phyloP scores from a whole-genome alignment of 1,284 basidiomycete genomes.

The Trichosporon ovoides region DNA sequence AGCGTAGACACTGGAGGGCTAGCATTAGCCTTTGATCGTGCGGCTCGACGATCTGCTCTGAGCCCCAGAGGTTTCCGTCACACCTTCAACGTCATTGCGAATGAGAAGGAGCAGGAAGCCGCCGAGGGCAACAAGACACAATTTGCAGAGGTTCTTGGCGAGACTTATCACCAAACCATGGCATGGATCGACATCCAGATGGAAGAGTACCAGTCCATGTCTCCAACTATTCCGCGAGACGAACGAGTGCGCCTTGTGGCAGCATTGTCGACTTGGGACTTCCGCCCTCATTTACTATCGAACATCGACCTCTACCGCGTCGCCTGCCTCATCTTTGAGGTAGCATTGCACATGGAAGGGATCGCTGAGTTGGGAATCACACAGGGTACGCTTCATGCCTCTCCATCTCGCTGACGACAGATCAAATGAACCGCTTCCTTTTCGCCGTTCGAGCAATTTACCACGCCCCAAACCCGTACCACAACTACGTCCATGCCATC shows the following conservation, averaged over 20 bases:
- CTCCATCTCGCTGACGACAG: constrained; percentile 26
- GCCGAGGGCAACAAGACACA: constrained; percentile 52
- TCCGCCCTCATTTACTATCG: constrained; percentile 73
- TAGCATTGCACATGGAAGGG: constrained; percentile 57
- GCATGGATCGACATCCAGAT: constrained; percentile 59
- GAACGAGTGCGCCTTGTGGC: constrained; percentile 54
- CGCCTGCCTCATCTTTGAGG: constrained; percentile 65
- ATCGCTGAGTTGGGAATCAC: constrained; percentile 63
- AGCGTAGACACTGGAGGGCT: constrained; percentile 81
- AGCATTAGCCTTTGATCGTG: constrained; percentile 64
- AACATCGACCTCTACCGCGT: constrained; percentile 75
- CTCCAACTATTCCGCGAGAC: constrained; percentile 41
- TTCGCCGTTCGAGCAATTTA: constrained; percentile 79
- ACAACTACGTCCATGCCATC: constrained; percentile 90
- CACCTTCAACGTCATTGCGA: constrained; percentile 14
- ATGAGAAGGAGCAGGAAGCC: constrained; percentile 35
- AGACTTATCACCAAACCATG: constrained; percentile 73
- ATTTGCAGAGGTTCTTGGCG: constrained; percentile 71
- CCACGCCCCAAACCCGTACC: constrained; percentile 82
- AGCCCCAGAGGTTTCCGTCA: constrained; percentile 21
- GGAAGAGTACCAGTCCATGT: constrained; percentile 39
- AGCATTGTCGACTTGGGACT: constrained; percentile 71
- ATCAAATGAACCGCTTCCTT: constrained; percentile 67
- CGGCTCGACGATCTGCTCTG: constrained; percentile 8
- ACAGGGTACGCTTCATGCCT: constrained; percentile 55